These are phyloP conservation scores for Straminergon stramineum DNA, from an alignment of 225 moss, liverwort and hornwort species.

Conservation along the genomic window DNA sequence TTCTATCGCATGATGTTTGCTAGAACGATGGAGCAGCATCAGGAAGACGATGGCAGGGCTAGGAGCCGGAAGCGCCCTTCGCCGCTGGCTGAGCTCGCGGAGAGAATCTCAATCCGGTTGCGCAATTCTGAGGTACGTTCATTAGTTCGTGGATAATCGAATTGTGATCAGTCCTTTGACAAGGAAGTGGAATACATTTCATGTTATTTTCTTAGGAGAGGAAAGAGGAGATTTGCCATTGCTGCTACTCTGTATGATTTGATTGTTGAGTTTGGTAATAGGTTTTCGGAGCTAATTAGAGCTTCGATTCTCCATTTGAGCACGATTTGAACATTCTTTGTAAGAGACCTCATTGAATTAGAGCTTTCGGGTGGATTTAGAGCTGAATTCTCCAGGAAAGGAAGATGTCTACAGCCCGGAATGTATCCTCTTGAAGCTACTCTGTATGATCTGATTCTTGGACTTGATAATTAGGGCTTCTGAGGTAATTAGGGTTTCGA, in stretches of 20 bases:
- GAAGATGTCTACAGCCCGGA: too few relatives aligned
- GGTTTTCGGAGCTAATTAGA: not conserved
- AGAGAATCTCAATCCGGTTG: conserved; percentile 2
- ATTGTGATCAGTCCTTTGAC: not conserved
- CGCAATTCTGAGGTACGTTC: conserved; percentile 14
- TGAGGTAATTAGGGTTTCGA: not conserved
- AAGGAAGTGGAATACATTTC: not conserved
- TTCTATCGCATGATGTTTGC: not conserved
- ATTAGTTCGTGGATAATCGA: not conserved
- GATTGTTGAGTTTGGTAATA: not conserved
- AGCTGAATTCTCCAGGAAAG: not conserved
- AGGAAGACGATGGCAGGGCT: not conserved
- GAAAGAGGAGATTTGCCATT: not conserved
- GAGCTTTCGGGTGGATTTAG: too few relatives aligned
- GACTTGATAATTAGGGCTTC: not conserved
- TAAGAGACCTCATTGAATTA: not conserved
- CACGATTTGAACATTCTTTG: not conserved
- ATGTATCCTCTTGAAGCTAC: not conserved
- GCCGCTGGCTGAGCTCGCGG: conserved; percentile 11
- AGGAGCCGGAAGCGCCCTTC: not conserved
- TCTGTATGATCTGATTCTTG: not conserved
- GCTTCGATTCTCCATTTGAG: not conserved
- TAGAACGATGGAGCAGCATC: not conserved
- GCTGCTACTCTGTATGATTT: not conserved
- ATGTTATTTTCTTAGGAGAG: not conserved